Base-by-base conservation (phyloP, 371 early-diverging fungal species). In the Globomyces sp. region DNA sequence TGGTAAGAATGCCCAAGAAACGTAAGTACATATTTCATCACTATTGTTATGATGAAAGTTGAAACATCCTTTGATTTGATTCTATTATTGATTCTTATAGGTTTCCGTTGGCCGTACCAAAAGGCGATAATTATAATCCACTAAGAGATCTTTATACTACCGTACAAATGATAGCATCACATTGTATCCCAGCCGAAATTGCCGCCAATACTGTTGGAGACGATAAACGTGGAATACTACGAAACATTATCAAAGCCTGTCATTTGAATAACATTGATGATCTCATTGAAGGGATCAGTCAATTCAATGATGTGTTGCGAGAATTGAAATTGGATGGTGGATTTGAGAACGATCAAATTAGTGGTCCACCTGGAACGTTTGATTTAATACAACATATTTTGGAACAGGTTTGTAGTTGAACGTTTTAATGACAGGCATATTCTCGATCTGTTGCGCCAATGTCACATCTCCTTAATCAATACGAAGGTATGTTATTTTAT, bases 381-480 rank as follows among this genome's bases (percentile, higher is more conserved):
- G 91, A 89, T 42, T 77, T 95, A 58, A 86, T 93, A 13, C 80
- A 86, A 59, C 94, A 93, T 72, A 84, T 95, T 40, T 69, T 95
- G 57, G 90, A 90, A 67, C 96, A 97, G 76, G 24, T 24, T 24
- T 24, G 24, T 24, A 24, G 24, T 24, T 24, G 24, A 24, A 24
- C 24, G 24, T 24, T 24, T 24, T 24, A 24, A 24, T 24, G 24
- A 24, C 0, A 24, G 24, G 85, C 90, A 0, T 96, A 95, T 71
- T 87, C 87, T 57, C 88, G 95, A 24, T 86, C 91, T 1, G 95
- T 95, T 0, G 90, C 93, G 1, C 90, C 92, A 6, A 77, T 87
- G n/a, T 91, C 92, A 1, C 88, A 89, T 6, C 77, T 82, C 44
- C 76, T 97, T 65, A 88, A 90, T 45, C 83, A 90, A 58, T 94